These are phyloP conservation scores for Aspergillus melleus DNA, from an alignment of 2,329 filamentous ascomycete genomes.

Conservation along the genomic window DNA sequence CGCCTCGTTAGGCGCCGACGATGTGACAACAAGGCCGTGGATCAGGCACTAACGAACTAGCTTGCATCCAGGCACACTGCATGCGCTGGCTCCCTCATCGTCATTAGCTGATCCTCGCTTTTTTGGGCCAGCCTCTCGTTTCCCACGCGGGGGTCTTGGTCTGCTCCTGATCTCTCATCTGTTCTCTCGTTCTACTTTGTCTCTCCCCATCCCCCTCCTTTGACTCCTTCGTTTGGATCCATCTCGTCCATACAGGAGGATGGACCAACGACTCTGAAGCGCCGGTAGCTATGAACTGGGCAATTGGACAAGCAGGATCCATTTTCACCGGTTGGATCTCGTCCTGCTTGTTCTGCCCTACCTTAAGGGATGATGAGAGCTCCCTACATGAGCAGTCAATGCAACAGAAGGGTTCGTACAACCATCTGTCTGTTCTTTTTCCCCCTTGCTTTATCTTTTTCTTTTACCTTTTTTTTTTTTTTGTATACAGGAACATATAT, in stretches of 20 bases:
- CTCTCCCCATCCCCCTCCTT: constrained; percentile 2
- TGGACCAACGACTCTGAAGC: constrained; percentile 30
- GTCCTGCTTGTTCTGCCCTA: constrained; percentile 39
- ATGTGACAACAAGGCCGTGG: constrained; percentile 1
- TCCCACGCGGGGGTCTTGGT: background rate
- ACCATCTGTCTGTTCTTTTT: background rate
- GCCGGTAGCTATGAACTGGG: constrained; percentile 37
- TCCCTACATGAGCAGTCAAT: constrained; percentile 23
- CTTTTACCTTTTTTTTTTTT: background rate
- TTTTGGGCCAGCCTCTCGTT: background rate
- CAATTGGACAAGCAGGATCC: constrained; percentile 41
- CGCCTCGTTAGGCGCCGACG: constrained; percentile 25
- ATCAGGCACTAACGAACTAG: constrained; percentile 1
- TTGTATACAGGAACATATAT: background rate
- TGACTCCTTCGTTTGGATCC: constrained; percentile 6
- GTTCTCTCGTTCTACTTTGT: constrained; percentile 1
- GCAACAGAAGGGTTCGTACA: constrained; percentile 21
- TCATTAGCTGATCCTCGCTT: background rate
- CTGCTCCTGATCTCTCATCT: background rate
- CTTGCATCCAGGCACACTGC: background rate
- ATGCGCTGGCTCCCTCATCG: background rate
- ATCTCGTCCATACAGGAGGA: constrained; percentile 19
- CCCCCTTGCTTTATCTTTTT: background rate
- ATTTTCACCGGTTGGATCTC: constrained; percentile 41
- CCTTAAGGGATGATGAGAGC: constrained; percentile 24